Evolutionary conservation across 1,139 yeast genomes (phyloP).

Genomic region (Arxiozyma slooffiae): DNA sequence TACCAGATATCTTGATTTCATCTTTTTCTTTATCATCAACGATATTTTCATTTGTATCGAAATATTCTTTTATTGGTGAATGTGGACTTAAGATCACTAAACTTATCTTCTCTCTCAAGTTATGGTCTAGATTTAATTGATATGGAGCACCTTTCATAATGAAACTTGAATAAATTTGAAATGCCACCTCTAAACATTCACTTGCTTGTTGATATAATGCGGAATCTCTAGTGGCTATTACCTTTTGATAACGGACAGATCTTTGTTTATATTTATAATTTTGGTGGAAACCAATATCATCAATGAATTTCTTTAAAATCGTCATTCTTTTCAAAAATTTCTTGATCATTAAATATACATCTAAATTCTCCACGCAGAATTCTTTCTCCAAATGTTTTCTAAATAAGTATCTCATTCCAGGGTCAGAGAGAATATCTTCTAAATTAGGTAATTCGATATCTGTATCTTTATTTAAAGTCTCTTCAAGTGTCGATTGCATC

Average conservation of each 20-base stretch:
- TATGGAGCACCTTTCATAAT: slow-evolving; percentile 62
- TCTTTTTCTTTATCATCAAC: too few relatives aligned
- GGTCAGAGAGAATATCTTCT: slow-evolving; percentile 52
- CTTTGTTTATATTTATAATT: slow-evolving; percentile 6
- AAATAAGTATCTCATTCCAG: slow-evolving; percentile 67
- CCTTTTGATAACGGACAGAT: slow-evolving; percentile 2
- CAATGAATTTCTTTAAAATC: slow-evolving; percentile 30
- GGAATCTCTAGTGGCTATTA: slow-evolving; percentile 24
- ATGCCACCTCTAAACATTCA: slow-evolving; percentile 48
- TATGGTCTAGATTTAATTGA: slow-evolving; percentile 60
- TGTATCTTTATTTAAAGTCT: slow-evolving; percentile 2
- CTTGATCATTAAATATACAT: slow-evolving; percentile 53
- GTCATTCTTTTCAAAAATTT: slow-evolving; percentile 35
- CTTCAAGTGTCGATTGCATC: slow-evolving; percentile 1
- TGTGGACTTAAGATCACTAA: slow-evolving; percentile 36
- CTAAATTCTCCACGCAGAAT: slow-evolving; percentile 66
- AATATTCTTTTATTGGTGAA: slow-evolving; percentile 21
- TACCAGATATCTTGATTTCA: too few relatives aligned
- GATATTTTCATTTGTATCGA: neutral
- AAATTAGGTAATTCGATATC: slow-evolving; percentile 23
- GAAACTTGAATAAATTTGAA: slow-evolving; percentile 56
- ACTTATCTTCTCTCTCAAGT: slow-evolving; percentile 45
- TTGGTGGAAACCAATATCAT: slow-evolving; percentile 27
- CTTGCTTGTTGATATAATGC: slow-evolving; percentile 39
- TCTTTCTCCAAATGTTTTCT: slow-evolving; percentile 52